Percentiles rank a stretch among this genome's conserved stretches.
phyloP scores from a whole-genome alignment of 352 stramenopile genomes.

The Globisporangium irregulare region DNA sequence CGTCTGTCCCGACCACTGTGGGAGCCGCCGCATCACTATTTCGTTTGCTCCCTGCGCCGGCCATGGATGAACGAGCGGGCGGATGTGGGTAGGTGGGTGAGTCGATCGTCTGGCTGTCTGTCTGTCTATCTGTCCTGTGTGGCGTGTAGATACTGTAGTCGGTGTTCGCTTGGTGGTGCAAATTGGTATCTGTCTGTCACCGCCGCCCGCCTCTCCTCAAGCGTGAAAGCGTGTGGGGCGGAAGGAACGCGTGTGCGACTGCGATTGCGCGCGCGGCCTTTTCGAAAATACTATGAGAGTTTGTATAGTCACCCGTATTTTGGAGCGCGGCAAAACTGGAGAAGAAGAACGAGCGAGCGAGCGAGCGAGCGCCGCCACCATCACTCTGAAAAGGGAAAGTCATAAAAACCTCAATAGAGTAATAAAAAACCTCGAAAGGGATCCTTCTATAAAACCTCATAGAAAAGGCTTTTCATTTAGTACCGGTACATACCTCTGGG shows the following conservation, averaged over 20 bases:
- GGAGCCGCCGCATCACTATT: neutral
- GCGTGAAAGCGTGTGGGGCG: neutral
- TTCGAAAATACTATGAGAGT: constrained; percentile 9
- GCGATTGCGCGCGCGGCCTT: constrained; percentile 6
- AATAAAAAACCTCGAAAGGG: neutral
- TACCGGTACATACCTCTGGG: neutral
- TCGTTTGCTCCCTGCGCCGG: neutral
- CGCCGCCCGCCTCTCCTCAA: neutral
- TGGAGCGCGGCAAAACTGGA: neutral
- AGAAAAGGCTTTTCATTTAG: neutral
- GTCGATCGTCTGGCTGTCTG: neutral
- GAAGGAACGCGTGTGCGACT: constrained; percentile 12
- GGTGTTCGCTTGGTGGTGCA: neutral
- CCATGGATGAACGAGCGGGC: neutral
- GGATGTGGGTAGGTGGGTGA: neutral
- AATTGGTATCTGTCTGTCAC: constrained; percentile 4
- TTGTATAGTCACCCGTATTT: constrained; percentile 7
- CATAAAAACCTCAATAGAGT: neutral
- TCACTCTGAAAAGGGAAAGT: constrained; percentile 13
- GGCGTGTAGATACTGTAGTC: neutral
- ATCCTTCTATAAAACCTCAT: neutral
- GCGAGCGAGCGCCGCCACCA: neutral
- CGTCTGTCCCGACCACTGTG: constrained; percentile 13
- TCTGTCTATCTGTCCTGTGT: neutral
- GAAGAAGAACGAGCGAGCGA: neutral